Base-by-base conservation (phyloP, 148 eudicot genomes). In the Salicornia ramosissima region DNA sequence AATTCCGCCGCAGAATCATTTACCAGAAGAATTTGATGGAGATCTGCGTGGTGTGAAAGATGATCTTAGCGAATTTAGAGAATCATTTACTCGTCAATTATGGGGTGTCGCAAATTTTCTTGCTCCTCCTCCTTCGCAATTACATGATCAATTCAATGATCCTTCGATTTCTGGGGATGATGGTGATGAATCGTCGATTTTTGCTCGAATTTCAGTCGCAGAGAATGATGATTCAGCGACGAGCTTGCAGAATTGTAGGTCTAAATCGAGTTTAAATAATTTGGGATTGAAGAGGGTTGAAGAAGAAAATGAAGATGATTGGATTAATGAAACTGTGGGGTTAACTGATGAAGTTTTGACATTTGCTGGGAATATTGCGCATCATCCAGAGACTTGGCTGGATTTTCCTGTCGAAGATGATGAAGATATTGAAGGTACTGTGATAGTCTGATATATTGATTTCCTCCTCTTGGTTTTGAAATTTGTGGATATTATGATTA, bases 381-480 rank as follows among this genome's bases (percentile, higher is more conserved):
- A 87, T 82, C 97, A 92, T 82, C 97, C 97, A 3, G 97, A 92
- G 78, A 92, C 97, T 19, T 92, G 97, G 97, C 69, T 92, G 74
- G 96, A 92, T 78, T 92, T 87, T 77, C 96, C 97, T 2, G 45
- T 87, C 55, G 82, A 81, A 10, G 96, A 92, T 42, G 97, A 92
- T 30, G 97, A 91, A 39, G 88, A 88, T 50, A 75, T 75, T 34
- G 87, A 85, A 65, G 96, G 96, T 84, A 81, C 22, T 62, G 9
- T 54, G 19, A 19, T 0, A 12, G 58, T 50, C 28, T 1, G 15
- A 6, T 49, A 42, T 42, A 1, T n/a, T 31, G 5, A 39, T 61
- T 12, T 4, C 54, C 26, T 68, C 31, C 10, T 24, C 19, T 26
- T 30, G 11, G 22, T 50, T 52, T 1, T 64, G 34, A 29, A 46